Conservation (phyloP, 768 basidiomycete species). For the Rhizopogon vinicolor region DNA sequence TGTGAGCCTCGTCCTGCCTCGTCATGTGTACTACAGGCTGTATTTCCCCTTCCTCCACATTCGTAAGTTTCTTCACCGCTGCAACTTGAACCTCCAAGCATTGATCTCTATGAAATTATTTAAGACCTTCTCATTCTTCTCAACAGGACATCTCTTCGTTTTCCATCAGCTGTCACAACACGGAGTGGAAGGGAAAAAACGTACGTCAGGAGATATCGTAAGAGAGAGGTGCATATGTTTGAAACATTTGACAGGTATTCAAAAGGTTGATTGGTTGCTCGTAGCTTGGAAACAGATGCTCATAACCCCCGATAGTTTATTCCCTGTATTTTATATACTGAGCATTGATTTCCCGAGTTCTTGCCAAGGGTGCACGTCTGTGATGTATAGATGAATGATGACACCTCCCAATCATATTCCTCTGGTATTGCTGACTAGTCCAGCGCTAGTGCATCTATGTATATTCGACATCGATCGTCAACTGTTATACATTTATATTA, state of each 20-base stretch:
- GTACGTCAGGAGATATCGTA: conserved; percentile 78
- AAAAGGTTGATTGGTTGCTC: conserved; percentile 11
- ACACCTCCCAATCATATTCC: background rate
- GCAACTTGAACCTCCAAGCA: conserved; percentile 50
- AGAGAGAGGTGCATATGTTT: conserved; percentile 42
- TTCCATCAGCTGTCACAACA: conserved; percentile 97
- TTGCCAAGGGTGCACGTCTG: conserved; percentile 35
- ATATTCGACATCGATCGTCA: background rate
- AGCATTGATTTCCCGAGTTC: background rate
- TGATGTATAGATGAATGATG: conserved; percentile 43
- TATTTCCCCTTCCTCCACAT: conserved; percentile 71
- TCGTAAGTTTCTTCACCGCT: conserved; percentile 76
- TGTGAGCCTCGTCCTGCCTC: background rate
- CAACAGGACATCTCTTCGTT: conserved; percentile 88
- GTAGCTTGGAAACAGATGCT: background rate
- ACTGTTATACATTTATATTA: too few relatives aligned
- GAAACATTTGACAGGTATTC: too few relatives aligned
- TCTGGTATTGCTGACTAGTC: background rate
- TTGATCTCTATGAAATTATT: conserved; percentile 49
- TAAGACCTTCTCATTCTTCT: conserved; percentile 87
- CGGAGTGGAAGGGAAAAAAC: conserved; percentile 79
- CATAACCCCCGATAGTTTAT: background rate
- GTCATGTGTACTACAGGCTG: conserved; percentile 41
- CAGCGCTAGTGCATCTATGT: background rate
- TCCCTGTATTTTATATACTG: background rate